Conservation (phyloP, 2,329 filamentous ascomycete genomes). For the Cercospora sp. region DNA sequence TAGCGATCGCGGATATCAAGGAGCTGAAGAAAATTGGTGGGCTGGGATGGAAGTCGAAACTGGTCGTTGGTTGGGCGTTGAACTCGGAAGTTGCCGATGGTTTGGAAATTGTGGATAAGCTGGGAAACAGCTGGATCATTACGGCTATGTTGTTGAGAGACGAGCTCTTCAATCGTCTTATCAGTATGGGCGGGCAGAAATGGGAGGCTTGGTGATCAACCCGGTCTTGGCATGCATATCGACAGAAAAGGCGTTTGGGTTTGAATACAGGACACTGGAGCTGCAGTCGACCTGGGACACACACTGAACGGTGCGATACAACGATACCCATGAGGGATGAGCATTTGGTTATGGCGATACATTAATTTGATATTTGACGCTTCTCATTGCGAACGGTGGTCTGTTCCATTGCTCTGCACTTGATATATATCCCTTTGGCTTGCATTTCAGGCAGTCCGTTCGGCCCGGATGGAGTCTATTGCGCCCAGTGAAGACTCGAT, state of each 20-base stretch:
- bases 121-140: slow-evolving; percentile 59
- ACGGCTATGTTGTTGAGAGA: slow-evolving; percentile 73
- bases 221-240: slow-evolving; percentile 5
- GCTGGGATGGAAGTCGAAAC: slow-evolving; percentile 79
- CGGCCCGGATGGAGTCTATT: too few species aligned
- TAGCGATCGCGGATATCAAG: slow-evolving; percentile 68
- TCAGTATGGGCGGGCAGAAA: slow-evolving; percentile 77
- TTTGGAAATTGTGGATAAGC: slow-evolving; percentile 63
- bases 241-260: slow-evolving; percentile 5
- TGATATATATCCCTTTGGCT: too few species aligned
- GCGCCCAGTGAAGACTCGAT: too few species aligned
- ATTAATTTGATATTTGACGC: neutral
- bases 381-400: too few species aligned
- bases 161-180: slow-evolving; percentile 76
- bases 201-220: slow-evolving; percentile 70
- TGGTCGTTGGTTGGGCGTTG: slow-evolving; percentile 78
- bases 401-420: too few species aligned
- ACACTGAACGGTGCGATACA: neutral
- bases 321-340: neutral
- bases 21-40: slow-evolving; percentile 80
- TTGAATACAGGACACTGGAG: neutral
- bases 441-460: too few species aligned
- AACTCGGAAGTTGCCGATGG: slow-evolving; percentile 74
- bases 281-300: neutral
- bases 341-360: neutral